Evolutionary conservation across 108 stramenopile genomes (phyloP), one percentile per base, ranked within the genome.

Genomic region (Fragilariopsis cylindrus): DNA sequence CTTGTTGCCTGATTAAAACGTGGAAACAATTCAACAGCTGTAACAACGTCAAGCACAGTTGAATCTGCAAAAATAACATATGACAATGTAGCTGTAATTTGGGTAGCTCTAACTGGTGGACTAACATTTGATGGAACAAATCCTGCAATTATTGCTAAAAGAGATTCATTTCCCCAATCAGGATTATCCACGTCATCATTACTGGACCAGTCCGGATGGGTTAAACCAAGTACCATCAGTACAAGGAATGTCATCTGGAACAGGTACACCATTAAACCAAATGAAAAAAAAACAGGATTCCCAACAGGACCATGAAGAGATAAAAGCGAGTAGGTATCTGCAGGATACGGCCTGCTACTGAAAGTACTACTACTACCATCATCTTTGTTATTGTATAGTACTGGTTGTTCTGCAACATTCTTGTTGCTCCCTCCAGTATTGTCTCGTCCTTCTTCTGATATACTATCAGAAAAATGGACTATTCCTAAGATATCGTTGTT

Each of bases 241-340:
- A 43, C 6, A 41, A 63, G 42, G 62, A 63, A 63, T 63, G 43
- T 8, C 4, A 63, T 44, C 45, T 63, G 62, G 9, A 63, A 63
- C 43, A 41, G 0, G n/a, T 45, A 63, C 4, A 43, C 62, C 62
- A 63, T 63, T 15, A 63, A 41, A 16, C 62, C 62, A 63, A 18
- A 43, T 6, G 8, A 7, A 63, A 63, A 63, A n/a, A 63, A 63
- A 7, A 0, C 0, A 40, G 16, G 7, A 43, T 45, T 63, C 9
- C 45, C 62, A 4, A 41, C 4, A 6, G 62, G 62, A 5, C 62
- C 62, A 12, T 63, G 62, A 41, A 63, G 62, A 5, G 62, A 63
- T 40, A 63, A 43, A n/a, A 63, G 46, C 16, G 62, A 63, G 46
- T 63, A 63, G 16, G 15, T 45, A 45, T 63, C 62, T 4, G 62